Evolutionary conservation across 2,329 filamentous ascomycete genomes (phyloP).

Genomic region (Paecilomyces formosus): DNA sequence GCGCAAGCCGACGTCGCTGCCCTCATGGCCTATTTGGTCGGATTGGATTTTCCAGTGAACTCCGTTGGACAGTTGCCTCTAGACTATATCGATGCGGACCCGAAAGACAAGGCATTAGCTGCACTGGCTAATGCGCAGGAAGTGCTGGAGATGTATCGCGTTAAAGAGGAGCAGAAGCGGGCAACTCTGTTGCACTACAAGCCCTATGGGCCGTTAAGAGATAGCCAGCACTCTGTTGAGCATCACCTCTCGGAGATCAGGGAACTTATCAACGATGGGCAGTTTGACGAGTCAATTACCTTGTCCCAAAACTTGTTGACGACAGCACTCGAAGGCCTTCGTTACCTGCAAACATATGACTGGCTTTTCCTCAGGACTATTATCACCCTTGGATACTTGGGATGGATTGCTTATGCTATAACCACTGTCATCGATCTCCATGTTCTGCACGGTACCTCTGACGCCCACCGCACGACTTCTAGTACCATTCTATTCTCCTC

Average conservation of each 20-base stretch:
- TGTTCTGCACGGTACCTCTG: constrained; percentile 64
- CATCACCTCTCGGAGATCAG: constrained; percentile 62
- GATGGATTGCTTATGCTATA: constrained; percentile 89
- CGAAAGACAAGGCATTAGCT: constrained; percentile 73
- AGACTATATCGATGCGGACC: constrained; percentile 65
- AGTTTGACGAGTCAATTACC: constrained; percentile 69
- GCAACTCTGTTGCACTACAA: constrained; percentile 67
- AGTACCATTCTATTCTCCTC: constrained; percentile 66
- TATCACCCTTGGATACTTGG: constrained; percentile 83
- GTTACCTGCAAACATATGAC: constrained; percentile 96
- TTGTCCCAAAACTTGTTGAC: constrained; percentile 71
- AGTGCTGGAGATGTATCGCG: constrained; percentile 90
- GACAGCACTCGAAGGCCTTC: constrained; percentile 69
- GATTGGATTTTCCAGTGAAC: constrained; percentile 86
- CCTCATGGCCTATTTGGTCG: constrained; percentile 87
- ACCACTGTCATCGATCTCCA: constrained; percentile 84
- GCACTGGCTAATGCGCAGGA: constrained; percentile 75
- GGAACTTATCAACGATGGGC: constrained; percentile 56
- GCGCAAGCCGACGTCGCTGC: constrained; percentile 89
- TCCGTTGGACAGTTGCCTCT: constrained; percentile 90
- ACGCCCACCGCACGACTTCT: constrained; percentile 54
- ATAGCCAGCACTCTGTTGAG: constrained; percentile 53
- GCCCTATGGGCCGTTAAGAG: constrained; percentile 65
- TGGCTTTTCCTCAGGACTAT: constrained; percentile 91
- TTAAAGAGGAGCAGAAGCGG: constrained; percentile 84